phyloP scores from a whole-genome alignment of 441 rosid genomes.

The Viola pubescens region DNA sequence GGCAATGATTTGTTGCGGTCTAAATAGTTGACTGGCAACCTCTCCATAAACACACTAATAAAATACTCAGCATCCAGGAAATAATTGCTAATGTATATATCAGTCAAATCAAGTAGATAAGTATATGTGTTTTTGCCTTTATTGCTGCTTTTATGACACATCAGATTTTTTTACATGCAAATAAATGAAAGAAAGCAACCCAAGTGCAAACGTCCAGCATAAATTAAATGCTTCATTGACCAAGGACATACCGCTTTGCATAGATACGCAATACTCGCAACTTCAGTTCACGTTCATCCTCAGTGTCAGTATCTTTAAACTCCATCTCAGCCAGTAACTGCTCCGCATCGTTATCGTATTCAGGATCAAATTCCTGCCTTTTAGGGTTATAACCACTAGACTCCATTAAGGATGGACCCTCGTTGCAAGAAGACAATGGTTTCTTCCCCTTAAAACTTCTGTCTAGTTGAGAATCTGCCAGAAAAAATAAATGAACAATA shows the following conservation, averaged over 20 bases:
- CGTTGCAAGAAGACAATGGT: conserved; percentile 46
- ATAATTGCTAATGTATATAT: too few relatives aligned
- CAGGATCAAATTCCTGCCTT: conserved; percentile 85
- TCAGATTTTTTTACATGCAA: not conserved
- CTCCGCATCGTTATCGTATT: conserved; percentile 93
- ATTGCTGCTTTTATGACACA: not conserved
- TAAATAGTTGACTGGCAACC: not conserved
- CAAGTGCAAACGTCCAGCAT: not conserved
- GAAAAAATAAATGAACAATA: not conserved
- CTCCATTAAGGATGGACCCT: conserved; percentile 61
- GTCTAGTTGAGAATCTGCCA: conserved; percentile 47
- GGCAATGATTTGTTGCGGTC: not conserved
- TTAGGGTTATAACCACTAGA: conserved; percentile 68
- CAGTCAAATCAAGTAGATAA: too few relatives aligned
- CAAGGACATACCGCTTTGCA: conserved; percentile 53
- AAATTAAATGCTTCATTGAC: conserved; percentile 1
- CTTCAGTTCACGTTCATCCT: conserved; percentile 80
- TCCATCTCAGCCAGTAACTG: conserved; percentile 95
- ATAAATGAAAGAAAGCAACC: not conserved
- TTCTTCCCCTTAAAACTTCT: conserved; percentile 62
- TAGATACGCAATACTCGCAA: conserved; percentile 73
- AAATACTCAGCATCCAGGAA: not conserved
- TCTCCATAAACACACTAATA: not conserved
- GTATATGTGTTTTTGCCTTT: not conserved
- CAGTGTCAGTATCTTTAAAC: conserved; percentile 76